Base-by-base conservation (phyloP, 257 asterid species). In the Scutellaria galericulata region DNA sequence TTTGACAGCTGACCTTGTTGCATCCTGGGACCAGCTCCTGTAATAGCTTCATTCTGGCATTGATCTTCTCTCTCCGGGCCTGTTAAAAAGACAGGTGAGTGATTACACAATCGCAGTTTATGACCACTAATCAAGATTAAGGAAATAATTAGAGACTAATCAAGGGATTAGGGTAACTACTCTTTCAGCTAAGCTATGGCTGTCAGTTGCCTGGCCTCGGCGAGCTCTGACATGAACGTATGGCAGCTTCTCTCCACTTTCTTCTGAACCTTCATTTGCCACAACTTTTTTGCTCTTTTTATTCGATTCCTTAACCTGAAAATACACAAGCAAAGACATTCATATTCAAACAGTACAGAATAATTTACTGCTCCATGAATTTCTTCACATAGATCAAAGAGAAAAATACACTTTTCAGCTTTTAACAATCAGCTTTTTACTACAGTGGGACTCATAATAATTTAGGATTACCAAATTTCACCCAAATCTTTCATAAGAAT, bases 1-100 rank as follows among this genome's bases (percentile, higher is more conserved):
- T 62, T 76, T 73, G 79, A 85, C 83, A 77, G 84, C 97, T 77
- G 72, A 92, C 99, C 99, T 92, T 95, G 83, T 87, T 86, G 70
- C 99, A 95, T 71, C 99, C 99, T 2, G 99, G 99, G 93, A 92
- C 99, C 98, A 95, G 93, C 74, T 95, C 98, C 64, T 89, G 97
- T 56, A 95, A 79, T 51, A 92, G 89, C 90, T 95, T 95, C 99
- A 95, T 95, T 78, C 98, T 86, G 15, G 95, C 99, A 80, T 95
- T 92, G 77, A 95, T 95, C 83, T 92, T 95, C 90, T 95, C 99
- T 86, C 99, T 91, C 84, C 99, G 89, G 57, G 99, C 99, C 99
- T 95, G 83, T 66, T 52, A 74, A 7, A 72, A 68, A 53, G 56
- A 76, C 73, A 72, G 31, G 59, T 71, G 63, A 71, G 68, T 48